Percentiles rank a stretch among this genome's conserved stretches.
phyloP scores from a whole-genome alignment of 345 rosid species.

The Zanthoxylum bungeanum region DNA sequence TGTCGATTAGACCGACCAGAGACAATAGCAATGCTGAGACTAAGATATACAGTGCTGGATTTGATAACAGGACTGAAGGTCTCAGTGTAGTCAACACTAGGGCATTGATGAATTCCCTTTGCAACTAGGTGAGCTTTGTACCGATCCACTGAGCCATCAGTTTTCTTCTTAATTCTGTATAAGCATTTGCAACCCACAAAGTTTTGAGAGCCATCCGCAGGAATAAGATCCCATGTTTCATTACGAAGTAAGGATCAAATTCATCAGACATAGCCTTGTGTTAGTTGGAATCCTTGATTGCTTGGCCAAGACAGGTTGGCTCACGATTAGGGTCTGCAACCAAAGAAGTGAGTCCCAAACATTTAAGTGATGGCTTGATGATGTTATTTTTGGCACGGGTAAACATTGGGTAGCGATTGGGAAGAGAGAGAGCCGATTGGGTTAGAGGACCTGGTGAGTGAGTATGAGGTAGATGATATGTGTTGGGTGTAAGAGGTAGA shows the following conservation, averaged over 20 bases:
- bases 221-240: not conserved
- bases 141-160: too few species aligned
- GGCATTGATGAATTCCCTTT: not conserved
- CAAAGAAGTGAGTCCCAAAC: too few species aligned
- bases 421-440: too few species aligned
- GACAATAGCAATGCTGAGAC: not conserved
- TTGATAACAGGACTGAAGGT: not conserved
- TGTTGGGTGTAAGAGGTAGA: too few species aligned
- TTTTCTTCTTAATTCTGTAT: constrained; percentile 6
- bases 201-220: not conserved
- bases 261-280: not conserved
- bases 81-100: not conserved
- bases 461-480: too few species aligned
- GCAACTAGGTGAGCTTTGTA: not conserved
- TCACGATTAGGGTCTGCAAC: not conserved
- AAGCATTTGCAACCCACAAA: not conserved
- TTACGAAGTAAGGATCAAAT: not conserved
- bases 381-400: too few species aligned
- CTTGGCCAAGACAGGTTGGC: not conserved
- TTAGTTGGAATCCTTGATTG: not conserved
- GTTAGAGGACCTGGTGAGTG: too few species aligned
- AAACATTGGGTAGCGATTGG: too few species aligned
- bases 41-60: not conserved
- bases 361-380: too few species aligned
- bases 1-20: not conserved